A percentile compares a stretch with the other conserved stretches of the same genome.
Evolutionary conservation across 2,329 filamentous ascomycete species (phyloP).

Genomic region (Epichloe brachyelytri): DNA sequence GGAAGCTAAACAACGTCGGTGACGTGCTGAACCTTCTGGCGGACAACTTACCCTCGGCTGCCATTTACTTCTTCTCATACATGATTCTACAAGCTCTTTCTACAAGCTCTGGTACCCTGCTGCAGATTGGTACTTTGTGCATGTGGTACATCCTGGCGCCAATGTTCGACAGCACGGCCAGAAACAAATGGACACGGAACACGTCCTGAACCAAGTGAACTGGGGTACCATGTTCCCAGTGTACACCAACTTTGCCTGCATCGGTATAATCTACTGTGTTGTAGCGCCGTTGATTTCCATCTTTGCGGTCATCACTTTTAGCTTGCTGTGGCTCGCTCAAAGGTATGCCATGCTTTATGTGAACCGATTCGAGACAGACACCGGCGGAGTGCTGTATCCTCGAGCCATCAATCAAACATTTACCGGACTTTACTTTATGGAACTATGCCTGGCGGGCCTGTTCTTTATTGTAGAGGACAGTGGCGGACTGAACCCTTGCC

Average conservation of each 20-base stretch:
- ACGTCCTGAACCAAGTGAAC: constrained; percentile 62
- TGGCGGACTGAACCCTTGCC: constrained; percentile 41
- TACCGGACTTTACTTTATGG: constrained; percentile 89
- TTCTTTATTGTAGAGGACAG: constrained; percentile 67
- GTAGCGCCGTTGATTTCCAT: constrained; percentile 82
- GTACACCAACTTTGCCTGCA: constrained; percentile 93
- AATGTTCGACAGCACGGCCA: constrained; percentile 68
- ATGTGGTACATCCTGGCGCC: constrained; percentile 73
- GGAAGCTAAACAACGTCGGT: constrained; percentile 38
- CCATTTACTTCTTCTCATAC: constrained; percentile 98
- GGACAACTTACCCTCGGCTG: constrained; percentile 65
- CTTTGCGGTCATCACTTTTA: constrained; percentile 88
- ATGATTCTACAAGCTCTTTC: constrained; percentile 90
- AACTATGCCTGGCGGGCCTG: constrained; percentile 75
- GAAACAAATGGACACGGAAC: constrained; percentile 76
- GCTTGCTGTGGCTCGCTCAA: constrained; percentile 84
- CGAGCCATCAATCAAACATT: constrained; percentile 92
- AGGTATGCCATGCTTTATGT: constrained; percentile 97
- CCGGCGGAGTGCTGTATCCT: constrained; percentile 83
- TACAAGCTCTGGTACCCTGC: constrained; percentile 75
- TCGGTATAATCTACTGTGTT: constrained; percentile 77
- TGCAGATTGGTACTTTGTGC: constrained; percentile 69
- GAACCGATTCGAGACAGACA: constrained; percentile 78
- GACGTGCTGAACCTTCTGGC: constrained; percentile 62
- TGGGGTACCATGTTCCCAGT: constrained; percentile 95